phyloP scores from a whole-genome alignment of 2,329 filamentous ascomycete genomes.

The Hymenoscyphus fructigenus region DNA sequence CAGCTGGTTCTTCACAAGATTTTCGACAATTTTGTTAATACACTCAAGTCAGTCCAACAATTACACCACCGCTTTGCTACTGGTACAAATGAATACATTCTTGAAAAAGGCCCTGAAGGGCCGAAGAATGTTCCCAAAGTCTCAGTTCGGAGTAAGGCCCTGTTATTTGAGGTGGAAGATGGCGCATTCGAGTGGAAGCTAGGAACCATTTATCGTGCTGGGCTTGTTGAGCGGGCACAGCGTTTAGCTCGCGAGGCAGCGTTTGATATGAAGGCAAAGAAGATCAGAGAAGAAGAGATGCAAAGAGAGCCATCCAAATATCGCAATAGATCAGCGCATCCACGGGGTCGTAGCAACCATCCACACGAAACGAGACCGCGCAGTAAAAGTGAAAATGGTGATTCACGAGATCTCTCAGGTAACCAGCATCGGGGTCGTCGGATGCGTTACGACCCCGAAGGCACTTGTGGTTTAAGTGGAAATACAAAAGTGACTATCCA shows the following conservation, averaged over 20 bases:
- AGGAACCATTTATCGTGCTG: slow-evolving; percentile 87
- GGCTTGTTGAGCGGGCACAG: slow-evolving; percentile 86
- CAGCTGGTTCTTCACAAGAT: slow-evolving; percentile 86
- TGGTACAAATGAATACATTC: slow-evolving; percentile 81
- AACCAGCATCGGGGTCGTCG: slow-evolving; percentile 41
- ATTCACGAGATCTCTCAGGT: slow-evolving; percentile 30
- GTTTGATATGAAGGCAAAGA: slow-evolving; percentile 83
- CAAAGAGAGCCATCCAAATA: slow-evolving; percentile 52
- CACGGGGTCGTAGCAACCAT: slow-evolving; percentile 33
- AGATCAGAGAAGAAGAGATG: slow-evolving; percentile 70
- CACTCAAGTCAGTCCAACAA: slow-evolving; percentile 82
- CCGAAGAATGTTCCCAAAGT: slow-evolving; percentile 86
- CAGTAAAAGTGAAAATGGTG: slow-evolving; percentile 37
- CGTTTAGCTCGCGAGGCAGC: slow-evolving; percentile 86
- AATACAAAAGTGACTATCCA: slow-evolving; percentile 70
- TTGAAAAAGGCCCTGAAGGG: slow-evolving; percentile 80
- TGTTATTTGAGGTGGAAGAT: slow-evolving; percentile 92
- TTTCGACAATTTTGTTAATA: slow-evolving; percentile 90
- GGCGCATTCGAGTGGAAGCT: slow-evolving; percentile 97
- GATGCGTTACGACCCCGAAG: slow-evolving; percentile 78
- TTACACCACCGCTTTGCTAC: slow-evolving; percentile 92
- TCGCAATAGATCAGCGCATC: slow-evolving; percentile 52
- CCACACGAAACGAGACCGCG: slow-evolving; percentile 27
- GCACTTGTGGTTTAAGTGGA: slow-evolving; percentile 69
- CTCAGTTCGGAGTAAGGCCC: slow-evolving; percentile 74